A percentile compares a stretch with the other conserved stretches of the same genome.
Conservation (phyloP, 352 stramenopile species). For the Plasmopara muralis region DNA sequence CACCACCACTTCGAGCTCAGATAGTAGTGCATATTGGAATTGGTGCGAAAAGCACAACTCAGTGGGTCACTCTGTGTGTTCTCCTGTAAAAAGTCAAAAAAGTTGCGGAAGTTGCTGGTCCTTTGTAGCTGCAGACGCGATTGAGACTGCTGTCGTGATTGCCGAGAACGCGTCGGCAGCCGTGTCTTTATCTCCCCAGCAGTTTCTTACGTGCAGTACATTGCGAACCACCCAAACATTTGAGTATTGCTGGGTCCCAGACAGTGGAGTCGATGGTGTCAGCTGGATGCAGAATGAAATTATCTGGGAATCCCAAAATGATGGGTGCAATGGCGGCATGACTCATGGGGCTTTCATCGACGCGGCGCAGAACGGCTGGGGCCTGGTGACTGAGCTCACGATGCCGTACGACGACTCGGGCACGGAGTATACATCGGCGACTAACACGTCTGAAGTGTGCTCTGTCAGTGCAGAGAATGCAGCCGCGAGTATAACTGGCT, state of each 20-base stretch:
- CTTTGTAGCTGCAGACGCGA: constrained; percentile 70
- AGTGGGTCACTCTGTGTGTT: constrained; percentile 50
- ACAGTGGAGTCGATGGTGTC: constrained; percentile 35
- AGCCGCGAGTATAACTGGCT: constrained; percentile 65
- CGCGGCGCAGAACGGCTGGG: constrained; percentile 51
- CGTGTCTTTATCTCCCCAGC: constrained; percentile 67
- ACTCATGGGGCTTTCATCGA: constrained; percentile 78
- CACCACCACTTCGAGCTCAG: constrained; percentile 21
- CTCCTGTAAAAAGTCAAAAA: constrained; percentile 71
- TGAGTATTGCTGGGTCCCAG: constrained; percentile 67
- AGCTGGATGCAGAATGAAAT: constrained; percentile 59
- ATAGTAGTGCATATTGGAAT: constrained; percentile 39
- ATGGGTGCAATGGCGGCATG: constrained; percentile 77
- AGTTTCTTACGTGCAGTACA: constrained; percentile 68
- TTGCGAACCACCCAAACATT: constrained; percentile 65
- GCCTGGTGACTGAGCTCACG: constrained; percentile 58
- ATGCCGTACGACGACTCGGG: constrained; percentile 67
- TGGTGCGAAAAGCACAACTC: constrained; percentile 69
- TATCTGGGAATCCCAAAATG: constrained; percentile 71
- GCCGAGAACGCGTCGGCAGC: constrained; percentile 44
- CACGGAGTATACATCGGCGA: constrained; percentile 20
- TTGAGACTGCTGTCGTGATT: constrained; percentile 73
- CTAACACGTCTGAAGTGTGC: constrained; percentile 27
- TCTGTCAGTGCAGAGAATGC: constrained; percentile 34
- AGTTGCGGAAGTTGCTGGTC: constrained; percentile 79